These are phyloP conservation scores for Thelonectria blattea DNA, from an alignment of 2,329 filamentous ascomycete genomes.

Conservation along the genomic window DNA sequence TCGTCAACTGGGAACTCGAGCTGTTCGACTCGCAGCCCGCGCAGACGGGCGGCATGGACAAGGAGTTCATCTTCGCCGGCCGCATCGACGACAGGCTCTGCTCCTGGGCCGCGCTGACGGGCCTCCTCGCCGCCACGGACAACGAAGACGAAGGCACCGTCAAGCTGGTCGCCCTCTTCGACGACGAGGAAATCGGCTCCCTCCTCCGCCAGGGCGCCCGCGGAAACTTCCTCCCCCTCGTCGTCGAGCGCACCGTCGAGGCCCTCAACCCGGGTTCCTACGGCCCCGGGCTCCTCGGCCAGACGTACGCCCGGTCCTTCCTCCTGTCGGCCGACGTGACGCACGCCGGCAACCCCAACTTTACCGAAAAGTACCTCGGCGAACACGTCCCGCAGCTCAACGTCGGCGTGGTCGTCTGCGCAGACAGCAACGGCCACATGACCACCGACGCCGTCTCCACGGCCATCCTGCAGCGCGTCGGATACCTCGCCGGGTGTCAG, in stretches of 20 bases:
- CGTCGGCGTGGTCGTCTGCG: constrained; percentile 79
- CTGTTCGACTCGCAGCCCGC: constrained; percentile 91
- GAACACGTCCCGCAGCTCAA: constrained; percentile 89
- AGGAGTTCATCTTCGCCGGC: constrained; percentile 93
- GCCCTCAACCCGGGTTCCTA: constrained; percentile 60
- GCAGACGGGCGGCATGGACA: constrained; percentile 81
- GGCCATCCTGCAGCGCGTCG: constrained; percentile 78
- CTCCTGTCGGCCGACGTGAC: constrained; percentile 91
- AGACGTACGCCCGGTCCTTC: constrained; percentile 91
- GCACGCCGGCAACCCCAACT: constrained; percentile 95
- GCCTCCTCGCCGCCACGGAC: constrained; percentile 71
- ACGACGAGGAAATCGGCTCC: constrained; percentile 96
- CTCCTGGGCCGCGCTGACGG: constrained; percentile 88
- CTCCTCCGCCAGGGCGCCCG: constrained; percentile 87
- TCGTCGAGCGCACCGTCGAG: constrained; percentile 83
- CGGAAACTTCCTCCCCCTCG: constrained; percentile 84
- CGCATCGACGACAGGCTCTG: constrained; percentile 98
- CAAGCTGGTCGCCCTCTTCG: constrained; percentile 92
- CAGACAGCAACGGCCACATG: constrained; percentile 93
- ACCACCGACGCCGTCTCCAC: constrained; percentile 90
- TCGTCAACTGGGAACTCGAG: constrained; percentile 97
- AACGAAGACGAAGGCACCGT: constrained; percentile 69
- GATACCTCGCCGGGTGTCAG: constrained; percentile 72
- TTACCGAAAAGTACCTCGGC: constrained; percentile 80
- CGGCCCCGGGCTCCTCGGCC: constrained; percentile 70